Evolutionary conservation across 75 land plant genomes (phyloP).

Genomic region (Selaginella moellendorffii): DNA sequence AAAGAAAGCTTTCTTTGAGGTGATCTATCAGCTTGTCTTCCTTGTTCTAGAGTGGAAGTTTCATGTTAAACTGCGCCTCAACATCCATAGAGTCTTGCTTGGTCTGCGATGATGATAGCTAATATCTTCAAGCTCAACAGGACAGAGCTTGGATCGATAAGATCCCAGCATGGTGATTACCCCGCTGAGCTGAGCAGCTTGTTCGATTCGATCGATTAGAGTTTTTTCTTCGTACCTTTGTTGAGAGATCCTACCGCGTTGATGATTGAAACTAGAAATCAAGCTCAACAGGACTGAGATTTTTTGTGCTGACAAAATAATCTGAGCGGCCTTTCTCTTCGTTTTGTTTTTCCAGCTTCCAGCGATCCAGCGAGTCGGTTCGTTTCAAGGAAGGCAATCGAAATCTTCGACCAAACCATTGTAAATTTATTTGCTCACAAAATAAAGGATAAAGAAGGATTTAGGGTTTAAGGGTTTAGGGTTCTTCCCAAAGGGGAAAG

Average conservation of each 20-base stretch:
- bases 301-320: background rate
- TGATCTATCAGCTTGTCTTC: conserved; percentile 1
- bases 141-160: background rate
- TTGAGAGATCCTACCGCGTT: background rate
- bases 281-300: background rate
- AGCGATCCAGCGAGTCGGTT: too few species aligned
- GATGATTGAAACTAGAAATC: background rate
- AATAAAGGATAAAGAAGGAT: too few species aligned
- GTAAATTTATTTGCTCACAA: too few species aligned
- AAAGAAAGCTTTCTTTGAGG: too few species aligned
- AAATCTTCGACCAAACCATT: too few species aligned
- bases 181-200: background rate
- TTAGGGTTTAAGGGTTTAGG: too few species aligned
- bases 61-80: background rate
- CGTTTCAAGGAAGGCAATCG: too few species aligned
- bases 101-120: background rate
- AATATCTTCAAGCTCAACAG: background rate
- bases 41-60: background rate
- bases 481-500: too few species aligned
- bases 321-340: background rate
- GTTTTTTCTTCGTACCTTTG: background rate
- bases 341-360: too few species aligned
- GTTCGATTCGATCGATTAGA: background rate
- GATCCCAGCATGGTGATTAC: background rate
- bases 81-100: background rate